These are phyloP conservation scores for Erodium trifolium DNA, from an alignment of 441 rosid genomes.

Conservation along the genomic window DNA sequence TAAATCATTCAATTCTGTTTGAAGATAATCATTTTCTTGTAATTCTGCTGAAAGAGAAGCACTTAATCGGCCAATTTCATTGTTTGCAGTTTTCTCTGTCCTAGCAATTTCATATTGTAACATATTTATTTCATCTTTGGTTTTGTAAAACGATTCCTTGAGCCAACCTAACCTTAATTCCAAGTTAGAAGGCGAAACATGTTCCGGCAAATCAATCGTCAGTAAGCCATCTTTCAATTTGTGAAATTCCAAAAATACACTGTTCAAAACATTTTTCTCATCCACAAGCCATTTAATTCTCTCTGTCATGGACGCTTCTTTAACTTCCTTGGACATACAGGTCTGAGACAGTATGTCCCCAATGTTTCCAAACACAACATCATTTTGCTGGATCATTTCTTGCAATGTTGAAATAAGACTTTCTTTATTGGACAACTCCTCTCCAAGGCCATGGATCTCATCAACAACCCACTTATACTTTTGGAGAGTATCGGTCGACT, in stretches of 20 bases:
- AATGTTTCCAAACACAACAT: constrained; percentile 4
- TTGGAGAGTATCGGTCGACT: constrained; percentile 34
- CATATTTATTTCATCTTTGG: constrained; percentile 41
- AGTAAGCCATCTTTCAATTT: constrained; percentile 51
- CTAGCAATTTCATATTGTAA: constrained; percentile 43
- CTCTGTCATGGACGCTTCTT: constrained; percentile 18
- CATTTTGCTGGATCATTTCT: constrained; percentile 4
- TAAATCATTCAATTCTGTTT: constrained; percentile 40
- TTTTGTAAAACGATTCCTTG: constrained; percentile 44
- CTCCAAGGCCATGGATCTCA: neutral
- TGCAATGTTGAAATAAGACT: constrained; percentile 3
- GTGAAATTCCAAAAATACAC: constrained; percentile 38
- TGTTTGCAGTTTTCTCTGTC: constrained; percentile 33
- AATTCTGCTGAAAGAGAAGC: constrained; percentile 47
- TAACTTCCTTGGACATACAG: neutral
- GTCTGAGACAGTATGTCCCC: constrained; percentile 5
- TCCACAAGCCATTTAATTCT: constrained; percentile 53
- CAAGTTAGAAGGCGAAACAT: constrained; percentile 40
- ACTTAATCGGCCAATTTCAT: constrained; percentile 48
- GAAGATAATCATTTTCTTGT: constrained; percentile 54
- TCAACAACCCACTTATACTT: constrained; percentile 23
- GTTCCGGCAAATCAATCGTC: constrained; percentile 56
- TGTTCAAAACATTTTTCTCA: constrained; percentile 52
- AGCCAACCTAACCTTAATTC: constrained; percentile 62
- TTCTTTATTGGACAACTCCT: neutral